Conservation (phyloP, 495 filamentous ascomycete species). For the Tetracladium setigerum region DNA sequence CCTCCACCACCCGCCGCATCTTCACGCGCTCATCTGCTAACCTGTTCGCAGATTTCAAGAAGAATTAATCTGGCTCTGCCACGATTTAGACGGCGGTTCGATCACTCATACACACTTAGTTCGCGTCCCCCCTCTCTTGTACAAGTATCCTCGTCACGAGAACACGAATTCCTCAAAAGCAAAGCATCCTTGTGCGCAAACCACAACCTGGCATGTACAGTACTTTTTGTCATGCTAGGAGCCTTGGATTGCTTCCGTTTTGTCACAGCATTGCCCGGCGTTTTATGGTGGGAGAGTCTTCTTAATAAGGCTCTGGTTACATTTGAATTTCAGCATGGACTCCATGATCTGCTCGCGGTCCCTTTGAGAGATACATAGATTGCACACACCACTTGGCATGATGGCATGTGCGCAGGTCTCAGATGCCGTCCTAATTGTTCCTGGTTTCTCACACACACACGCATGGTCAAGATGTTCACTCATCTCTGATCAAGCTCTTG, state of each 20-base stretch:
- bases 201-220: conserved; percentile 16
- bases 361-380: conserved; percentile 22
- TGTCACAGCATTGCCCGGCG: conserved; percentile 49
- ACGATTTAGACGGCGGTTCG: conserved; percentile 33
- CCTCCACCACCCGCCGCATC: too few species aligned
- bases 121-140: conserved; percentile 38
- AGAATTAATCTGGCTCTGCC: conserved; percentile 25
- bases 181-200: conserved; percentile 13
- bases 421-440: conserved; percentile 39
- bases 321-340: conserved; percentile 24
- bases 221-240: conserved; percentile 13
- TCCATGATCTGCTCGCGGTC: not conserved
- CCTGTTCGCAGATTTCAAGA: conserved; percentile 46
- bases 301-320: conserved; percentile 16
- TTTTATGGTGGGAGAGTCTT: conserved; percentile 28
- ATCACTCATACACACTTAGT: conserved; percentile 14
- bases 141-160: conserved; percentile 50
- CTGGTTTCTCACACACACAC: conserved; percentile 3
- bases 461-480: conserved; percentile 10
- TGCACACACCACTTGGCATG: conserved; percentile 22
- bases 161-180: conserved; percentile 35
- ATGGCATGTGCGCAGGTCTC: conserved; percentile 58
- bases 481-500: conserved; percentile 5
- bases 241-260: conserved; percentile 12
- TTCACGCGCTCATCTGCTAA: conserved; percentile 22